Evolutionary conservation across 1,284 basidiomycete genomes (phyloP).

Genomic region (Cryptococcus sp.): DNA sequence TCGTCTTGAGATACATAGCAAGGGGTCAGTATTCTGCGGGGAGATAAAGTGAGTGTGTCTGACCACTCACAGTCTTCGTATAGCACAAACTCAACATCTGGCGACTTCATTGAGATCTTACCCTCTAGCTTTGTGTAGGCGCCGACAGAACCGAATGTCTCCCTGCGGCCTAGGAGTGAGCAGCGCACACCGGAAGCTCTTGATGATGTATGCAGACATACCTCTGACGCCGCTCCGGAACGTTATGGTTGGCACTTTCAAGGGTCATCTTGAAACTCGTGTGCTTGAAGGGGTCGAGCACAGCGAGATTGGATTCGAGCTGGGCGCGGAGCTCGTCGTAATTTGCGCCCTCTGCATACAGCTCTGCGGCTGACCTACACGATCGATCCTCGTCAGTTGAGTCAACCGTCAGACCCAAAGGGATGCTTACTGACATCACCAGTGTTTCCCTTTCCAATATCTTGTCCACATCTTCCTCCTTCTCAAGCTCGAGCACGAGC

Average conservation of each 20-base stretch:
- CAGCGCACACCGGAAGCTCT: background rate
- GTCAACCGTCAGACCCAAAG: background rate
- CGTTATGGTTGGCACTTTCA: constrained; percentile 69
- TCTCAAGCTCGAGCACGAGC: constrained; percentile 66
- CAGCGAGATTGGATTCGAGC: constrained; percentile 54
- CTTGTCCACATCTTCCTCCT: constrained; percentile 68
- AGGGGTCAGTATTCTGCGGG: background rate
- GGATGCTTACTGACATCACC: constrained; percentile 62
- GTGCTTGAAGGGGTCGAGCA: constrained; percentile 64
- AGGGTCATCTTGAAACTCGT: constrained; percentile 80
- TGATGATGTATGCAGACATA: constrained; percentile 11
- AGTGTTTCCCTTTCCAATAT: constrained; percentile 76
- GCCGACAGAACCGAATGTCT: constrained; percentile 75
- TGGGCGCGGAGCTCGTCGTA: constrained; percentile 68
- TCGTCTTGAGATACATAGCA: constrained; percentile 27
- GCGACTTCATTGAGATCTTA: constrained; percentile 75
- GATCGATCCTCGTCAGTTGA: background rate
- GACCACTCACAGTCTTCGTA: constrained; percentile 81
- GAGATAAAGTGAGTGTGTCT: background rate
- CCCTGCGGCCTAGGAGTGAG: constrained; percentile 27
- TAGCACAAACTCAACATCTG: constrained; percentile 72
- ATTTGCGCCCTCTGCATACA: constrained; percentile 64
- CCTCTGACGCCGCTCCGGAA: constrained; percentile 62
- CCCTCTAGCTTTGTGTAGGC: constrained; percentile 82
- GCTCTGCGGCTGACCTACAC: constrained; percentile 68